A percentile compares a stretch with the other conserved stretches of the same genome.
Conservation (phyloP, 2,329 filamentous ascomycete genomes). For the Fusarium papillatum region DNA sequence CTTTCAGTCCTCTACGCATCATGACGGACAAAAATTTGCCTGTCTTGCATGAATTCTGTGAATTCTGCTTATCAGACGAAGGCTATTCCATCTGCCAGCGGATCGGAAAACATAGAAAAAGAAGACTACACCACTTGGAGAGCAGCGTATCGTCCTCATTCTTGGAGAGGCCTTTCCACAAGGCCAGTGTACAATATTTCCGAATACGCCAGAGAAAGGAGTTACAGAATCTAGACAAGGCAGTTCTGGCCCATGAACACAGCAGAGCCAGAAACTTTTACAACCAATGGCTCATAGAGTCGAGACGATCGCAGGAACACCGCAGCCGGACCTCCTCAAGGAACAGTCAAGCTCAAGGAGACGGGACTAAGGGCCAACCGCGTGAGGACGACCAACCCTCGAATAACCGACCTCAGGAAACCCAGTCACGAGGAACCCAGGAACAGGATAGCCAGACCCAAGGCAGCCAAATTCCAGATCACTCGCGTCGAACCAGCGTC, state of each 20-base stretch:
- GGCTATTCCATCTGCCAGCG: not conserved
- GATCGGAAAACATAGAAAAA: not conserved
- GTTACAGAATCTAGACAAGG: not conserved
- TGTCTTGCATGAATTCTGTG: not conserved
- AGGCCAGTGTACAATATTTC: not conserved
- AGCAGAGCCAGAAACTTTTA: not conserved
- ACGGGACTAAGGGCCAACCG: not conserved
- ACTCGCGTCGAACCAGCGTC: not conserved
- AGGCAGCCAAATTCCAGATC: not conserved
- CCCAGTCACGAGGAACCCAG: not conserved
- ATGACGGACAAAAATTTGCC: not conserved
- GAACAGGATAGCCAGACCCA: not conserved
- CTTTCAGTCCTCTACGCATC: not conserved
- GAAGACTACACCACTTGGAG: not conserved
- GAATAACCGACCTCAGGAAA: not conserved
- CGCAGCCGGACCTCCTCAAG: not conserved
- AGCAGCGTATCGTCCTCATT: not conserved
- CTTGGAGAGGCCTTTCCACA: not conserved
- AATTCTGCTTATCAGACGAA: conserved; percentile 7
- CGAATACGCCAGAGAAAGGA: not conserved
- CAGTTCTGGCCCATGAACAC: not conserved
- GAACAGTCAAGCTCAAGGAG: not conserved
- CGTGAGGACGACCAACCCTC: not conserved
- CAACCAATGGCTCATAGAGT: not conserved
- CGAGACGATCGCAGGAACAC: not conserved